Evolutionary conservation across 202 grass and related monocot genomes (phyloP).

Genomic region (Carex arenaria): DNA sequence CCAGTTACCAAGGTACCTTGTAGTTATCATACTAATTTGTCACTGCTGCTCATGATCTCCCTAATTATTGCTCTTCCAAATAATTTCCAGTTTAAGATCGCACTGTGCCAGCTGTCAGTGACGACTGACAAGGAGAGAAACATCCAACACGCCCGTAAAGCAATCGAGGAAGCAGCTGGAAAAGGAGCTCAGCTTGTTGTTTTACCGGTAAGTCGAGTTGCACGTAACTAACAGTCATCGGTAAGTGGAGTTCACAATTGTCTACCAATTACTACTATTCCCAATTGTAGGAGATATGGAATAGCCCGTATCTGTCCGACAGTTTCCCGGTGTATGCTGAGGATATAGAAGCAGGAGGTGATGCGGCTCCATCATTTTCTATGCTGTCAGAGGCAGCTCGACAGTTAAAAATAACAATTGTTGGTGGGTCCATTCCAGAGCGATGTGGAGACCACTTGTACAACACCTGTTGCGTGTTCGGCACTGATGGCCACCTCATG

Average conservation of each 20-base stretch:
- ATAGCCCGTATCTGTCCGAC: conserved; percentile 87
- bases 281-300: conserved; percentile 86
- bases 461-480: conserved; percentile 88
- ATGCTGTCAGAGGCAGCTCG: conserved; percentile 81
- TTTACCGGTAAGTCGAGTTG: conserved; percentile 56
- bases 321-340: conserved; percentile 89
- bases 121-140: conserved; percentile 83
- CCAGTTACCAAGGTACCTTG: conserved; percentile 66
- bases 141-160: conserved; percentile 62
- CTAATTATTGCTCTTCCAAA: conserved; percentile 8
- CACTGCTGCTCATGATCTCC: neutral
- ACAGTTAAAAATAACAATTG: conserved; percentile 65
- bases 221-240: neutral
- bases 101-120: conserved; percentile 81
- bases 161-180: conserved; percentile 63
- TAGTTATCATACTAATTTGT: neutral
- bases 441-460: conserved; percentile 66
- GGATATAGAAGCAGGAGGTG: conserved; percentile 75
- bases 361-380: conserved; percentile 76
- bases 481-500: conserved; percentile 83
- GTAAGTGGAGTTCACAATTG: neutral
- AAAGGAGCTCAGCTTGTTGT: conserved; percentile 90
- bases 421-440: conserved; percentile 95
- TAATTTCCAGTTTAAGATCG: conserved; percentile 75
- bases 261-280: neutral